phyloP scores from a whole-genome alignment of 306 rosid genomes.

The Cicer chorassanicum region DNA sequence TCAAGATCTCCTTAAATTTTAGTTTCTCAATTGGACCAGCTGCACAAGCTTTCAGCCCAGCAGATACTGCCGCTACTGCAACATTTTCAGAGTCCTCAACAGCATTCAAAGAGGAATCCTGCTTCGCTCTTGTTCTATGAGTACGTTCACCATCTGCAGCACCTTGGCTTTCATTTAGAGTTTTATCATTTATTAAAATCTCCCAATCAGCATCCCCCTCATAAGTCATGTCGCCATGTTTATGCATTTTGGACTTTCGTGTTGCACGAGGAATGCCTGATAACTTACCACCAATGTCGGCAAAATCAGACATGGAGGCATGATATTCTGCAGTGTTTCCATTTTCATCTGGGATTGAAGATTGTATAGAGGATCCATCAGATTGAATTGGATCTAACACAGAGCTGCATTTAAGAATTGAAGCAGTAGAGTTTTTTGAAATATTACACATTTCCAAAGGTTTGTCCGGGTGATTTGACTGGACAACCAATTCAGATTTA shows the following conservation, averaged over 20 bases:
- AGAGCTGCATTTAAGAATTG: slow-evolving; percentile 51
- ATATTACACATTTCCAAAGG: slow-evolving; percentile 37
- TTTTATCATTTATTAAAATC: slow-evolving; percentile 59
- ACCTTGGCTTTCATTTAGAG: slow-evolving; percentile 55
- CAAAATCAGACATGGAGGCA: slow-evolving; percentile 58
- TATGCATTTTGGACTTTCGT: slow-evolving; percentile 70
- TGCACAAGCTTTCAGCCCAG: slow-evolving; percentile 88
- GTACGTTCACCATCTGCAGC: slow-evolving; percentile 53
- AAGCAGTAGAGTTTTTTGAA: slow-evolving; percentile 44
- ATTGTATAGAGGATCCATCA: slow-evolving; percentile 56
- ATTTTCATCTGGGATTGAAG: slow-evolving; percentile 63
- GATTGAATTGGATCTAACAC: slow-evolving; percentile 49
- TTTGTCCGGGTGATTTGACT: slow-evolving; percentile 44
- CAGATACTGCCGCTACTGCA: slow-evolving; percentile 90
- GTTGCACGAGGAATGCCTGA: slow-evolving; percentile 55
- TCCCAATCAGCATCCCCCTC: slow-evolving; percentile 99
- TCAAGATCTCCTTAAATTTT: slow-evolving; percentile 90
- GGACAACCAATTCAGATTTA: slow-evolving; percentile 44
- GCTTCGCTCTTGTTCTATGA: slow-evolving; percentile 60
- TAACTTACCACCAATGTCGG: slow-evolving; percentile 58
- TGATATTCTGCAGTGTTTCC: slow-evolving; percentile 61
- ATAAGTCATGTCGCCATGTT: slow-evolving; percentile 98
- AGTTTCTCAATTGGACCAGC: slow-evolving; percentile 89
- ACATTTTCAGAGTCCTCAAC: slow-evolving; percentile 73
- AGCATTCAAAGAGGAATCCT: slow-evolving; percentile 61